Base-by-base conservation (phyloP, 495 filamentous ascomycete genomes). In the Neurospora intermedia region DNA sequence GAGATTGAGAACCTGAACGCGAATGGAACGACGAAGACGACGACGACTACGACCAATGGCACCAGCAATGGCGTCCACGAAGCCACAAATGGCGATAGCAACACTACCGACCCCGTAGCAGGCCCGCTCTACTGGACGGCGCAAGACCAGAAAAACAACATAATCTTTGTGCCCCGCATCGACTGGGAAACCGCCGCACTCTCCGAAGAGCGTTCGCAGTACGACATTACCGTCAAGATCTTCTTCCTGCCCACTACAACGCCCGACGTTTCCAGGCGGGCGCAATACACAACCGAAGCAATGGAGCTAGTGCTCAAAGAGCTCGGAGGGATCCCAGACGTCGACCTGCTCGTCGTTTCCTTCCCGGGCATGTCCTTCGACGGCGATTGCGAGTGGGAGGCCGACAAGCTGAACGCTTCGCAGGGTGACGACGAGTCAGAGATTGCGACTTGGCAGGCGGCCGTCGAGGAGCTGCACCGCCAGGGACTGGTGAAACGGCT, bases 291-390 rank as follows among this genome's bases (percentile, higher is more conserved):
- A 18, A 80, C 85, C 46, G 91, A 96, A 77, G 94, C 94, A 2
- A 86, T 97, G 76, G 86, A 89, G 74, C 81, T 95, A 7, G 94
- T 98, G 35, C 84, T 91, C 75, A 91, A 89, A 78, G 92, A 96
- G 75, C 84, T 99, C 72, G 86, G 89, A 70, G 27, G 54, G 23
- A 89, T 93, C 40, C 80, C 86, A 4, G 88, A 88, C 66, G 89
- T 99, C 73, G 93, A 98, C 82, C 87, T 99, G 27, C 86, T 98
- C 59, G 96, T 98, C 75, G 89, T 95, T 18, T 96, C 93, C 3
- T 97, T 98, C 78, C 96, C 96, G 0, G 93, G 93, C 46, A 91
- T 99, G 78, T 90, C 92, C 16, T 98, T 98, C 75, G 94, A 98
- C 72, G 93, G 93, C 18, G 93, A 97, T 62, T 95, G 95, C 80